A percentile compares a stretch with the other conserved stretches of the same genome.
These are phyloP conservation scores for Aspergillus sclerotialis DNA, from an alignment of 2,329 filamentous ascomycete genomes.

Conservation along the genomic window DNA sequence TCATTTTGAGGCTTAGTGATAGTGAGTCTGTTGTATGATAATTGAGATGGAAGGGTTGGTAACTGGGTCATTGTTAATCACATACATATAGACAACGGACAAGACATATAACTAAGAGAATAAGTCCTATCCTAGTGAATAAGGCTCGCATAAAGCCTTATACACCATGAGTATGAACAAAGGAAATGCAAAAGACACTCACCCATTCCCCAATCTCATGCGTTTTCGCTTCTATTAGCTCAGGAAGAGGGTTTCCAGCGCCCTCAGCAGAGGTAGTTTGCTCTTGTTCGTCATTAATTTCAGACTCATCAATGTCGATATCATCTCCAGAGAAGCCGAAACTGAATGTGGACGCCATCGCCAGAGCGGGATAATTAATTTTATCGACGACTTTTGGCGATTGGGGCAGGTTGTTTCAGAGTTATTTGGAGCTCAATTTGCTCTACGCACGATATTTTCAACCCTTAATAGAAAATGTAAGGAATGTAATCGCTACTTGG, in stretches of 20 bases:
- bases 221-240: conserved; percentile 28
- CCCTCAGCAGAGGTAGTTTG: conserved; percentile 5
- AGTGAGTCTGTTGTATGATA: conserved; percentile 50
- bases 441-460: no score
- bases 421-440: no score
- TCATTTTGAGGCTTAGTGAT: conserved; percentile 27
- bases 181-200: conserved; percentile 20
- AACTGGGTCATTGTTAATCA: conserved; percentile 34
- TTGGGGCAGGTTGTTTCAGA: no score
- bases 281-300: conserved; percentile 14
- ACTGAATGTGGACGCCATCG: conserved; percentile 39
- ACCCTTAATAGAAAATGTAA: no score
- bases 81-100: background rate
- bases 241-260: conserved; percentile 16
- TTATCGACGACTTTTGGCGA: no score
- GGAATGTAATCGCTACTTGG: no score
- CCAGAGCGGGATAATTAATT: no score
- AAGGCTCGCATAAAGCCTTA: background rate
- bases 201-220: conserved; percentile 45
- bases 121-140: background rate
- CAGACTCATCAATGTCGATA: conserved; percentile 43
- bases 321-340: conserved; percentile 56
- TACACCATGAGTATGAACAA: background rate
- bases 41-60: conserved; percentile 49
- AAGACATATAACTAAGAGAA: background rate